These are phyloP conservation scores for Termitomyces sp. DNA, from an alignment of 768 basidiomycete genomes.

Conservation along the genomic window DNA sequence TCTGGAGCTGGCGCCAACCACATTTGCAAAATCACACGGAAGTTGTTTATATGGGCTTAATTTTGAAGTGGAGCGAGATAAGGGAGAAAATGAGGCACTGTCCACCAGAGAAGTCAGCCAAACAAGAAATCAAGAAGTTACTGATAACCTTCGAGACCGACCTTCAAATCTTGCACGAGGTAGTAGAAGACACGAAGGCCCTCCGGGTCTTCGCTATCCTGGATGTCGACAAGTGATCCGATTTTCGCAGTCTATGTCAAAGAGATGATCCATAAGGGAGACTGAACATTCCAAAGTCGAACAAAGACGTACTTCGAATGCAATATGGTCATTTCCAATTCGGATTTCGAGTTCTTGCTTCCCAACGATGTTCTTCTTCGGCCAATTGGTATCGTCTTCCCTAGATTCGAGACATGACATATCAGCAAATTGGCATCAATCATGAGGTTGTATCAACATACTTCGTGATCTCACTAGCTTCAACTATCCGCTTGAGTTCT, in stretches of 20 bases:
- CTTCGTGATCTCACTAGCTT: constrained; percentile 93
- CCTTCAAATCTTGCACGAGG: constrained; percentile 96
- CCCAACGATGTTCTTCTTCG: constrained; percentile 97
- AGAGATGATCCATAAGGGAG: background rate
- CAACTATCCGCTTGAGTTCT: constrained; percentile 92
- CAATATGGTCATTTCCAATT: constrained; percentile 90
- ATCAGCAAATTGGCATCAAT: background rate
- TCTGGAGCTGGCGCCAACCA: too few relatives aligned
- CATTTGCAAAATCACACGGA: too few relatives aligned
- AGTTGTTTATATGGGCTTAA: constrained; percentile 82
- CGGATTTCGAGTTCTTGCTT: constrained; percentile 97
- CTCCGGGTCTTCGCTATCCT: constrained; percentile 95
- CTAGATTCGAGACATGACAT: constrained; percentile 38
- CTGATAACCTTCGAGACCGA: constrained; percentile 28
- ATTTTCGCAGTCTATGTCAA: constrained; percentile 88
- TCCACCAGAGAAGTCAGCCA: background rate
- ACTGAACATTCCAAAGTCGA: background rate
- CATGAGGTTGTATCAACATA: constrained; percentile 30
- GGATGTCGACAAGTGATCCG: constrained; percentile 92
- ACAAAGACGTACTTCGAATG: constrained; percentile 74
- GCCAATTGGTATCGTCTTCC: constrained; percentile 98
- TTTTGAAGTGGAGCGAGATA: constrained; percentile 99
- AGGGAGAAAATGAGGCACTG: constrained; percentile 98
- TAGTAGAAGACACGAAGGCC: constrained; percentile 98
- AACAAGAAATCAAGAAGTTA: background rate